Conservation (phyloP, 2,329 filamentous ascomycete species). For the Cercospora zeae-maydis region DNA sequence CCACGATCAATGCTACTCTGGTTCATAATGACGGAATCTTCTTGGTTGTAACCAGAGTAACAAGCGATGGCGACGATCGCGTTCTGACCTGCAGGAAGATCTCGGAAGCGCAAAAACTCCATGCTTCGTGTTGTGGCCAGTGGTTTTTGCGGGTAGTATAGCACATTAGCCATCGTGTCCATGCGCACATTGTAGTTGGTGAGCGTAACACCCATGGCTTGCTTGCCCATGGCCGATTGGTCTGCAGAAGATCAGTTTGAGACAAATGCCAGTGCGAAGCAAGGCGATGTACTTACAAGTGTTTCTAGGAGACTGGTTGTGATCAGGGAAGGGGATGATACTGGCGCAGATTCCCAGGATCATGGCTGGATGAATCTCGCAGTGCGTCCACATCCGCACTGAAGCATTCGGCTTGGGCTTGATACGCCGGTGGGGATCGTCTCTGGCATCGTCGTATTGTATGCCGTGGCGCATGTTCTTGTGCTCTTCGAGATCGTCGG, state of each 20-base stretch:
- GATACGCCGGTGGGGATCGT: slow-evolving; percentile 78
- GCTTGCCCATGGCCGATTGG: slow-evolving; percentile 99
- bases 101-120: slow-evolving; percentile 98
- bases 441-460: slow-evolving; percentile 52
- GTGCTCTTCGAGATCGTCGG: slow-evolving; percentile 77
- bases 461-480: slow-evolving; percentile 38
- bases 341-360: slow-evolving; percentile 96
- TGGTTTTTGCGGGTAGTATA: slow-evolving; percentile 98
- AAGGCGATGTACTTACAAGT: slow-evolving; percentile 52
- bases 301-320: slow-evolving; percentile 97
- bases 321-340: slow-evolving; percentile 99
- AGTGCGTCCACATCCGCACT: slow-evolving; percentile 93
- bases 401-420: slow-evolving; percentile 83
- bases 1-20: slow-evolving; percentile 98
- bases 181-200: slow-evolving; percentile 96
- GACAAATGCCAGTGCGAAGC: background rate
- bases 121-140: slow-evolving; percentile 94
- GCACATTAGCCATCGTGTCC: slow-evolving; percentile 99
- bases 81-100: slow-evolving; percentile 93
- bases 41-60: slow-evolving; percentile 98
- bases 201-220: slow-evolving; percentile 98
- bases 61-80: slow-evolving; percentile 96
- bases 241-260: slow-evolving; percentile 38
- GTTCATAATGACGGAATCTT: slow-evolving; percentile 99
- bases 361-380: slow-evolving; percentile 99